Conservation (phyloP, 1,284 basidiomycete genomes). For the Ustilago curta region DNA sequence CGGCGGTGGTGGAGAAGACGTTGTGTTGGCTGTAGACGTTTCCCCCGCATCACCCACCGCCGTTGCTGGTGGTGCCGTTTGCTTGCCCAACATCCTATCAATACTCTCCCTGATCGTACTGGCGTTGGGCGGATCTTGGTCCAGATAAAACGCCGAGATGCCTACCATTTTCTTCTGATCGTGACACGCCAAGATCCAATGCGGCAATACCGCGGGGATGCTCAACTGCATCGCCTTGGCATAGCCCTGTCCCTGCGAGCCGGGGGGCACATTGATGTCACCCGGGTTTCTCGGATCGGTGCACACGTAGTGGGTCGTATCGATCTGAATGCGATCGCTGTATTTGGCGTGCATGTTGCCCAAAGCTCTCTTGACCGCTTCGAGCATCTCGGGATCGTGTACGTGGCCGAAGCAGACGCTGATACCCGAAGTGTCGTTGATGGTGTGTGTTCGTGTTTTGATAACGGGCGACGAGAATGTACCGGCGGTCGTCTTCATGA, state of each 20-base stretch:
- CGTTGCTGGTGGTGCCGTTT: constrained; percentile 4
- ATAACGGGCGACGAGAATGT: constrained; percentile 59
- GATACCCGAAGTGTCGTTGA: constrained; percentile 66
- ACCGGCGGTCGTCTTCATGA: constrained; percentile 66
- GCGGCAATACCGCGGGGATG: constrained; percentile 67
- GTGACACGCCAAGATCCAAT: constrained; percentile 68
- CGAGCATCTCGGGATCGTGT: constrained; percentile 40
- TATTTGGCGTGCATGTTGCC: constrained; percentile 71
- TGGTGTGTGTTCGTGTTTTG: constrained; percentile 62
- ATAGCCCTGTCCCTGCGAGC: constrained; percentile 42
- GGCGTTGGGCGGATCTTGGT: constrained; percentile 64
- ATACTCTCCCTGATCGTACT: constrained; percentile 47
- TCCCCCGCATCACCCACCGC: constrained; percentile 7
- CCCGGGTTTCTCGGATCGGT: constrained; percentile 56
- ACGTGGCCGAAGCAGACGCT: constrained; percentile 66
- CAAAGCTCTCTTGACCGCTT: constrained; percentile 55
- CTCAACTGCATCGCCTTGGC: constrained; percentile 66
- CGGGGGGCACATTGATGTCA: constrained; percentile 27
- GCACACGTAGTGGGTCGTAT: constrained; percentile 67
- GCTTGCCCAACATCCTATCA: constrained; percentile 33
- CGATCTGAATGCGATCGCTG: constrained; percentile 90
- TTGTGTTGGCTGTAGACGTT: background rate
- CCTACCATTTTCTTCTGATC: constrained; percentile 67
- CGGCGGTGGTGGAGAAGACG: constrained; percentile 25
- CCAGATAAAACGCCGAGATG: constrained; percentile 66